A percentile compares a stretch with the other conserved stretches of the same genome.
Evolutionary conservation across 2,329 filamentous ascomycete species (phyloP).

Genomic region (Pseudogymnoascus pannorum): DNA sequence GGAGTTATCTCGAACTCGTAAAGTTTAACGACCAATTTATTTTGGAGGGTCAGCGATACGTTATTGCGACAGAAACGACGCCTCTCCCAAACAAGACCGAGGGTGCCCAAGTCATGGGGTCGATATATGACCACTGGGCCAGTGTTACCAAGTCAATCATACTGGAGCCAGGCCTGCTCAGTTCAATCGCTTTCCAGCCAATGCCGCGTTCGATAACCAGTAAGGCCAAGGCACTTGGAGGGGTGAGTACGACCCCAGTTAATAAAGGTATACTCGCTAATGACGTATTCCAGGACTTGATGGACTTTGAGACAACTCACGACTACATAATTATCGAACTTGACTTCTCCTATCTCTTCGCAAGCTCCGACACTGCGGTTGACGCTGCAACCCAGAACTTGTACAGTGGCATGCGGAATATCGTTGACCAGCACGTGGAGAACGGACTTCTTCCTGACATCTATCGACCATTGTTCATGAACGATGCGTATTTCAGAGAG

Average conservation of each 20-base stretch:
- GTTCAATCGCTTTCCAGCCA: slow-evolving; percentile 28
- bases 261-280: not conserved
- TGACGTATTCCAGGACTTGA: slow-evolving; percentile 15
- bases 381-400: slow-evolving; percentile 3
- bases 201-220: slow-evolving; percentile 23
- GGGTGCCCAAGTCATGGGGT: slow-evolving; percentile 5
- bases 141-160: slow-evolving; percentile 19
- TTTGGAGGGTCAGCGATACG: slow-evolving; percentile 9
- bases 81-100: slow-evolving; percentile 8
- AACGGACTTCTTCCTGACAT: slow-evolving; percentile 9
- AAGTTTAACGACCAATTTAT: slow-evolving; percentile 5
- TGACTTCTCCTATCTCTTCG: slow-evolving; percentile 20
- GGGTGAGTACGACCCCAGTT: not conserved
- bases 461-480: slow-evolving; percentile 29
- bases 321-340: slow-evolving; percentile 28
- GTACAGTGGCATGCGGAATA: slow-evolving; percentile 6
- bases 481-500: slow-evolving; percentile 23
- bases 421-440: not conserved
- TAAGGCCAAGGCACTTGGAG: slow-evolving; percentile 13
- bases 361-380: slow-evolving; percentile 1
- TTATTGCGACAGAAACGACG: slow-evolving; percentile 11
- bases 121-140: slow-evolving; percentile 8
- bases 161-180: slow-evolving; percentile 15
- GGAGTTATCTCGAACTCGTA: slow-evolving; percentile 10
- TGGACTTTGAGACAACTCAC: slow-evolving; percentile 20